Evolutionary conservation across 352 stramenopile genomes (phyloP), one percentile per base, ranked within the genome.

Genomic region (Pythium aquatile): DNA sequence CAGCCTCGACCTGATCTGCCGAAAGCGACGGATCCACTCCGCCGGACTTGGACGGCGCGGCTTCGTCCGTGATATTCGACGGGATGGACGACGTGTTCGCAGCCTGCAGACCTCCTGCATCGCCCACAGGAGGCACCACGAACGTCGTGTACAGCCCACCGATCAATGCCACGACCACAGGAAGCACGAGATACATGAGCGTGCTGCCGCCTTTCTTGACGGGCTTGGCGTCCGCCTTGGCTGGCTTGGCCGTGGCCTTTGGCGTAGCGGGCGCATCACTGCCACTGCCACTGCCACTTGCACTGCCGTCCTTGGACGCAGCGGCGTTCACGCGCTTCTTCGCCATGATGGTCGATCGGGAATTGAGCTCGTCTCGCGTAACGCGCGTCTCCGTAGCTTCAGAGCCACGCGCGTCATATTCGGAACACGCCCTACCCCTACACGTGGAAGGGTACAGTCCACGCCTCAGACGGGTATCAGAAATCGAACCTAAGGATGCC

Each of bases 91-190:
- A 56, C 46, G 40, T 62, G 56, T 6, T 56, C 35, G 65, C 28
- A 6, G 52, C 39, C 10, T 53, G 66, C 17, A 29, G 14, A 9
- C n/a, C 33, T 6, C n/a, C 33, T 6, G 39, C 32, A 26, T 56
- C 52, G 30, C 32, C 32, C 13, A 61, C 26, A 6, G 49, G 61
- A 9, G 62, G 51, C 49, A 61, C 13, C 14, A 65, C 24, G 11
- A 62, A 58, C 33, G 57, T 70, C 42, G 64, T 55, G 51, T 70
- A 70, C 2, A 65, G 47, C 35, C 64, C 60, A n/a, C 67, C 75
- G 24, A 82, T 56, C 33, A 82, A 58, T 47, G 75, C 78, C 30
- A 80, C 55, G 46, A 75, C 40, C 33, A 72, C 62, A 3, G 77
- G 66, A 13, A 80, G 48, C 51, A 75, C 58, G 24, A 77, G 55